Percentiles rank a stretch among this genome's conserved stretches.
These are phyloP conservation scores for Calonectria hawksworthii DNA, from an alignment of 2,329 filamentous ascomycete species.

Conservation along the genomic window DNA sequence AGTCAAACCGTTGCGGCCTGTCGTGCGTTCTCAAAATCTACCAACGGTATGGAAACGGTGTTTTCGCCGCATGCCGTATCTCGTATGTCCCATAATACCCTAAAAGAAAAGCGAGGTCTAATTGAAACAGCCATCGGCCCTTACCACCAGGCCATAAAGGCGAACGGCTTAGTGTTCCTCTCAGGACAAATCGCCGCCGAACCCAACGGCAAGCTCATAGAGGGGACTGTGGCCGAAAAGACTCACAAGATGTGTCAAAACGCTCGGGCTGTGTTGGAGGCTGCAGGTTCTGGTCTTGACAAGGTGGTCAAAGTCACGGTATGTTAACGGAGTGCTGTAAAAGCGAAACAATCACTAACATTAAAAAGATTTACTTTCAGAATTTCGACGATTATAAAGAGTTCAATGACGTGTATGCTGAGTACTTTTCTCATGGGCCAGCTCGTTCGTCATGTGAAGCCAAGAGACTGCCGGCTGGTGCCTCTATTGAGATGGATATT, in stretches of 20 bases:
- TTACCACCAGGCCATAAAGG: constrained; percentile 39
- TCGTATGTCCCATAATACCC: constrained; percentile 6
- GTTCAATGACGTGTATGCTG: constrained; percentile 33
- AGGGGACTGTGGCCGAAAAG: constrained; percentile 66
- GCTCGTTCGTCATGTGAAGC: constrained; percentile 30
- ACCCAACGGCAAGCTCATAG: constrained; percentile 67
- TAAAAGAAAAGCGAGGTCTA: not conserved
- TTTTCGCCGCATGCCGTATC: constrained; percentile 28
- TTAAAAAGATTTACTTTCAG: constrained; percentile 24
- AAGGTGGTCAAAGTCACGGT: constrained; percentile 76
- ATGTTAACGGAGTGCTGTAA: not conserved
- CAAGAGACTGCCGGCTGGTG: constrained; percentile 29
- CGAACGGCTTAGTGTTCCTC: constrained; percentile 71
- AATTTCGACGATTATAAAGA: constrained; percentile 32
- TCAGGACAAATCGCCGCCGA: constrained; percentile 79
- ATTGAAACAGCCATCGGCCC: constrained; percentile 9
- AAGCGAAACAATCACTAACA: not conserved
- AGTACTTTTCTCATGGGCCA: constrained; percentile 37
- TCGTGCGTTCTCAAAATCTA: not conserved
- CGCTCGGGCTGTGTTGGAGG: constrained; percentile 76
- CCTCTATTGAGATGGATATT: constrained; percentile 34
- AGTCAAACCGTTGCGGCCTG: not conserved
- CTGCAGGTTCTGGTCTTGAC: constrained; percentile 72
- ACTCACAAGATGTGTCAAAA: constrained; percentile 57
- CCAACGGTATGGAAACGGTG: constrained; percentile 21